These are phyloP conservation scores for Suillus decipiens DNA, from an alignment of 768 basidiomycete genomes.

Conservation along the genomic window DNA sequence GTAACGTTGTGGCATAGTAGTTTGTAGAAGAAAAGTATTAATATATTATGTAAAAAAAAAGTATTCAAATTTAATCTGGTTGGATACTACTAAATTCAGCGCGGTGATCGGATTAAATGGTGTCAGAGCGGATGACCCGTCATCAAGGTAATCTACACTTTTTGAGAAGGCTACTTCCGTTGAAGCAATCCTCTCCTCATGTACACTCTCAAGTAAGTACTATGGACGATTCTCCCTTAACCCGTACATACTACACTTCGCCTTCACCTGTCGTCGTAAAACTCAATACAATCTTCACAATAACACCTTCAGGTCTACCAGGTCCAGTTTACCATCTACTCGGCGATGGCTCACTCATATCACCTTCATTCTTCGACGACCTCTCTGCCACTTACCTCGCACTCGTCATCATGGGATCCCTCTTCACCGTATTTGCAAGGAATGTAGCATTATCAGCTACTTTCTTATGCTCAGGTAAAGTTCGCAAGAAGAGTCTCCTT, in stretches of 20 bases:
- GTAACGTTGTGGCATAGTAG: not conserved
- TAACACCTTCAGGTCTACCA: constrained; percentile 37
- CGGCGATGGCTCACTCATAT: constrained; percentile 60
- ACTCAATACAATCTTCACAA: constrained; percentile 50
- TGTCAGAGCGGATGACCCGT: not conserved
- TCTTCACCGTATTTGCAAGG: constrained; percentile 52
- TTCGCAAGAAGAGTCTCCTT: constrained; percentile 61
- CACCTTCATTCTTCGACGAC: constrained; percentile 48
- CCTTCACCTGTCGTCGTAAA: constrained; percentile 37
- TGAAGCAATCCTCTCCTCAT: not conserved
- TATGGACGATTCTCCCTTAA: not conserved
- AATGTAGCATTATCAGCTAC: constrained; percentile 52
- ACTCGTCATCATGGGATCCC: constrained; percentile 49
- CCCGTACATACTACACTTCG: not conserved
- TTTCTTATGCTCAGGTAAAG: constrained; percentile 54
- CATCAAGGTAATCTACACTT: constrained; percentile 11
- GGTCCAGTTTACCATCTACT: constrained; percentile 43
- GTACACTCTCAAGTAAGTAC: not conserved
- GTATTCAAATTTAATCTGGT: too few relatives aligned
- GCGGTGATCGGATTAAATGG: constrained; percentile 1
- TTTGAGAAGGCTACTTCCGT: constrained; percentile 2
- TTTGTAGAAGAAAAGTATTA: too few relatives aligned
- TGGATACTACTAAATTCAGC: not conserved
- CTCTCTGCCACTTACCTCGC: constrained; percentile 40
- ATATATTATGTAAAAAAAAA: too few relatives aligned